Evolutionary conservation across 306 rosid species (phyloP).

Genomic region (Betula pendula): DNA sequence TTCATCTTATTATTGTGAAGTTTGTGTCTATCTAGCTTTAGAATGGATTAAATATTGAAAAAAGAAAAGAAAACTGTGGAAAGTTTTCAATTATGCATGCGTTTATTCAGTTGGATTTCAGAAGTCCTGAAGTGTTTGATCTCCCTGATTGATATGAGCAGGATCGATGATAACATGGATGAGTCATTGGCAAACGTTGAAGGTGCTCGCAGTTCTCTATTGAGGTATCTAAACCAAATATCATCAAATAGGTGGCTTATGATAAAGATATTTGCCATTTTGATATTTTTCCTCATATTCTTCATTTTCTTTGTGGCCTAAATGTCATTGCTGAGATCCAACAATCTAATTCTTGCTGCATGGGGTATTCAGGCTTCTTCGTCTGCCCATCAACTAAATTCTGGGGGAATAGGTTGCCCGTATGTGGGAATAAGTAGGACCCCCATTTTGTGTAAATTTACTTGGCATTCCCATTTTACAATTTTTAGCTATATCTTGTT

Average conservation of each 20-base stretch:
- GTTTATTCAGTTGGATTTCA: conserved; percentile 17
- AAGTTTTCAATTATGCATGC: background rate
- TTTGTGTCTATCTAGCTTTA: conserved; percentile 18
- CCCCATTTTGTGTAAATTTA: conserved; percentile 13
- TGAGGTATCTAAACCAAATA: conserved; percentile 83
- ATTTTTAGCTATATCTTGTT: background rate
- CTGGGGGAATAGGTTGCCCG: background rate
- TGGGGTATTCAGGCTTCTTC: conserved; percentile 24
- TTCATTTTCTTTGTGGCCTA: conserved; percentile 85
- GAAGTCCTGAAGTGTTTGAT: conserved; percentile 30
- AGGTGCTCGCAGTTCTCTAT: conserved; percentile 82
- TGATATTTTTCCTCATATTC: conserved; percentile 67
- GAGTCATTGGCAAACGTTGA: conserved; percentile 87
- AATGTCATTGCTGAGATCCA: conserved; percentile 17
- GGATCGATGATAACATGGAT: conserved; percentile 95
- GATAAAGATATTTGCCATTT: conserved; percentile 72
- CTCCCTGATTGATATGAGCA: conserved; percentile 36
- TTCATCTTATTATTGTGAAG: conserved; percentile 4
- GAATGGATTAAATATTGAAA: background rate
- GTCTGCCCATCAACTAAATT: background rate
- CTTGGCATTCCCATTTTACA: conserved; percentile 4
- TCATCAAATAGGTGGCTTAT: conserved; percentile 92
- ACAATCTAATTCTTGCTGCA: conserved; percentile 27
- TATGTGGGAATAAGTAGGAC: conserved; percentile 1
- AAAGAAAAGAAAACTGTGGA: background rate